Percentiles rank a stretch among this genome's conserved stretches.
Conservation (phyloP, 2,329 filamentous ascomycete genomes). For the Penicillium sp. region DNA sequence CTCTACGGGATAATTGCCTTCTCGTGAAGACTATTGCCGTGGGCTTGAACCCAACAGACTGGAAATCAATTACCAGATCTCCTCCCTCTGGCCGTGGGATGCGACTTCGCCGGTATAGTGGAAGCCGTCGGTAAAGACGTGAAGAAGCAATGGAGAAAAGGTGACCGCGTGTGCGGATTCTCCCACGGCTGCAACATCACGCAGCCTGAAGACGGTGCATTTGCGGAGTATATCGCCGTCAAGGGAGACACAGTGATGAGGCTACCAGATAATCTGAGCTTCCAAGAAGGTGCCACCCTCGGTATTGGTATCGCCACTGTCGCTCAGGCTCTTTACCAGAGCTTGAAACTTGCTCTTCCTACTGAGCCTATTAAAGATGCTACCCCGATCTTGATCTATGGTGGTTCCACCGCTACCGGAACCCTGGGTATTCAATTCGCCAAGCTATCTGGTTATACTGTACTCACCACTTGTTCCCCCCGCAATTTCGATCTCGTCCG, state of each 20-base stretch:
- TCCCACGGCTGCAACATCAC: constrained; percentile 46
- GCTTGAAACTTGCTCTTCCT: constrained; percentile 28
- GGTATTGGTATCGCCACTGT: constrained; percentile 54
- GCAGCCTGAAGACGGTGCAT: constrained; percentile 51
- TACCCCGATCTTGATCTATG: constrained; percentile 38
- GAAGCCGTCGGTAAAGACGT: constrained; percentile 53
- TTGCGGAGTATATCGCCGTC: constrained; percentile 54
- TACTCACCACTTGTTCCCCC: constrained; percentile 37
- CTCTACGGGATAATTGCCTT: constrained; percentile 50
- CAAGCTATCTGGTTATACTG: constrained; percentile 33
- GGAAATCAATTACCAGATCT: constrained; percentile 48
- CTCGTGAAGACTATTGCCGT: constrained; percentile 54
- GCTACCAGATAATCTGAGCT: constrained; percentile 50
- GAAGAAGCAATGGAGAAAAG: constrained; percentile 47
- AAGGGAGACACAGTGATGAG: constrained; percentile 51
- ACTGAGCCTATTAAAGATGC: constrained; percentile 16
- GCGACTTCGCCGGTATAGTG: constrained; percentile 56
- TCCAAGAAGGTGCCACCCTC: constrained; percentile 54
- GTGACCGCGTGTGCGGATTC: constrained; percentile 55
- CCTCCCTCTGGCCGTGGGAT: constrained; percentile 45
- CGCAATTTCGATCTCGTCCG: constrained; percentile 34
- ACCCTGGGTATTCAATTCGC: constrained; percentile 41
- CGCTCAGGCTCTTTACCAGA: constrained; percentile 46
- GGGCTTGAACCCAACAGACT: constrained; percentile 58
- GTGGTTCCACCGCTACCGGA: constrained; percentile 40